Evolutionary conservation across 108 stramenopile genomes (phyloP).

Genomic region (Schizochytrium sp.): DNA sequence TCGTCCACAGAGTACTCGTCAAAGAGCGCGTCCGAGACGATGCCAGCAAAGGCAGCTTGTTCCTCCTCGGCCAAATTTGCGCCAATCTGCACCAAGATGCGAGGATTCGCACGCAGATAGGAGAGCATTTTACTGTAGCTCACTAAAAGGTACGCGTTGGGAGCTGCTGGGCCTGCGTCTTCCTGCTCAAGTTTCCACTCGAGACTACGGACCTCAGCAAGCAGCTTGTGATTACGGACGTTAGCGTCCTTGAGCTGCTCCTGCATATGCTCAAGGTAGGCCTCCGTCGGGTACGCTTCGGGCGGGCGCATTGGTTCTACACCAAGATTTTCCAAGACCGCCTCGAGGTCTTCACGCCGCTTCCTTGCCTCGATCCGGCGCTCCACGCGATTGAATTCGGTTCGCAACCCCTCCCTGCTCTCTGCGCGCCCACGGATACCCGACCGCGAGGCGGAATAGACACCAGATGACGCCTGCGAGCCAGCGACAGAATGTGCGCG

Average conservation of each 20-base stretch:
- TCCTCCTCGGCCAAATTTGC: neutral
- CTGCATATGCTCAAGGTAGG: neutral
- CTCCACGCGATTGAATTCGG: neutral
- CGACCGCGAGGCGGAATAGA: no score
- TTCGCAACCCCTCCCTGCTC: neutral
- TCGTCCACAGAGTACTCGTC: conserved; percentile 4
- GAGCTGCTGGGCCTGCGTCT: neutral
- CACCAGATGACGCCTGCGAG: no score
- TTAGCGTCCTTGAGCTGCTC: neutral
- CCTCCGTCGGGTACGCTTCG: neutral
- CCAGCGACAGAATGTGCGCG: no score
- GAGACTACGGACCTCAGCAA: neutral
- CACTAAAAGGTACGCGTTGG: neutral
- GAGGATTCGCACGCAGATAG: neutral
- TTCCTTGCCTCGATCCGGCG: neutral
- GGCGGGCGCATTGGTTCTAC: neutral
- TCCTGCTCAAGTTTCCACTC: neutral
- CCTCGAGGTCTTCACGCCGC: neutral
- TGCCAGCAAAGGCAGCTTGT: neutral
- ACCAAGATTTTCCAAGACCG: neutral
- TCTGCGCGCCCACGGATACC: no score
- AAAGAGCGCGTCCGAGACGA: neutral
- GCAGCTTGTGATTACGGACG: neutral
- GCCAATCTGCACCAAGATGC: neutral
- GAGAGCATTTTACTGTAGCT: neutral